A percentile compares a stretch with the other conserved stretches of the same genome.
phyloP scores from a whole-genome alignment of 768 basidiomycete species.

The Rhodotorula toruloides region DNA sequence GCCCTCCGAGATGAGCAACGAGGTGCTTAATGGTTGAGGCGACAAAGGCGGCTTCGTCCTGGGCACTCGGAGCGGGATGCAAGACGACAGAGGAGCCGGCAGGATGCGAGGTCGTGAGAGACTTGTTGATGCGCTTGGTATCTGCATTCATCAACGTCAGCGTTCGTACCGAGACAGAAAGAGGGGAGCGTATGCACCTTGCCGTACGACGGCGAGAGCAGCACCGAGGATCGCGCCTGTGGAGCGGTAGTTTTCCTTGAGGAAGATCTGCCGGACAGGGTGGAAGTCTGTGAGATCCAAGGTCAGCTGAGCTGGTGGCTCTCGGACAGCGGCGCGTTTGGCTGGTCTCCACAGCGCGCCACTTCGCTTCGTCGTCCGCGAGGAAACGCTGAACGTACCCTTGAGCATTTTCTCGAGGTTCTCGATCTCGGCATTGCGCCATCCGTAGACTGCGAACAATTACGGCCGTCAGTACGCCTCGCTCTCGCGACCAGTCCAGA shows the following conservation, averaged over 20 bases:
- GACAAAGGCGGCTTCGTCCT: conserved; percentile 65
- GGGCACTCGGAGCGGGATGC: conserved; percentile 54
- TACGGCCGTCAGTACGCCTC: no score
- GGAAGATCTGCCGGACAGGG: conserved; percentile 60
- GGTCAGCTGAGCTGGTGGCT: no score
- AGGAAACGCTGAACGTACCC: conserved; percentile 47
- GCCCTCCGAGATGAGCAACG: conserved; percentile 67
- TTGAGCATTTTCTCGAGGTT: conserved; percentile 68
- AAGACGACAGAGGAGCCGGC: conserved; percentile 60
- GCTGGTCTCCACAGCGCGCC: no score
- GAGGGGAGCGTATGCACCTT: conserved; percentile 55
- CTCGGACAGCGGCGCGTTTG: no score
- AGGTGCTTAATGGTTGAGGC: conserved; percentile 71
- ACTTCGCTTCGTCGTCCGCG: no score
- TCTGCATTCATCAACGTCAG: no score
- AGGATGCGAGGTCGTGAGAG: conserved; percentile 64
- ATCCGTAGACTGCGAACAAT: conserved; percentile 68
- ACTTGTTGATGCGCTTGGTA: conserved; percentile 67
- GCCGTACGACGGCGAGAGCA: conserved; percentile 70
- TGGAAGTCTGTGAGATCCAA: conserved; percentile 57
- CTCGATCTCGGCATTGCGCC: conserved; percentile 67
- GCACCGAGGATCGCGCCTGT: conserved; percentile 68
- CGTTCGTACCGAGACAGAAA: neutral
- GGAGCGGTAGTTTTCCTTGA: conserved; percentile 84
- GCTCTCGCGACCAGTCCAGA: neutral